These are phyloP conservation scores for Arthrinium phaeospermum DNA, from an alignment of 2,329 filamentous ascomycete species.

Conservation along the genomic window DNA sequence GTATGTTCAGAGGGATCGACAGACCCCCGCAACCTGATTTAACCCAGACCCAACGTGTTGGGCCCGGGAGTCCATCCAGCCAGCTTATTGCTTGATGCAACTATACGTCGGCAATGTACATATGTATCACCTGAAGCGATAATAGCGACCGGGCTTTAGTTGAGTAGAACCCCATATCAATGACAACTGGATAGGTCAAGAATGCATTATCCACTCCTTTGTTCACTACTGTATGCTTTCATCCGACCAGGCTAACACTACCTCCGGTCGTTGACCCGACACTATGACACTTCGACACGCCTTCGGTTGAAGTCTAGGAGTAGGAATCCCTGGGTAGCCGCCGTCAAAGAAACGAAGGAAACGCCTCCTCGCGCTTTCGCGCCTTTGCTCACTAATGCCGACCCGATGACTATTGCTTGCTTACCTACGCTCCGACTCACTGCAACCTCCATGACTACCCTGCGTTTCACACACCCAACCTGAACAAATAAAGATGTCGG, in stretches of 20 bases:
- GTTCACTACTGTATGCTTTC: background rate
- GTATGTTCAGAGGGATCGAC: background rate
- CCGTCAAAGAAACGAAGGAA: background rate
- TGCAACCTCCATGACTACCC: background rate
- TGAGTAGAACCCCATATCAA: background rate
- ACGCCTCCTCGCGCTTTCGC: slow-evolving; percentile 1
- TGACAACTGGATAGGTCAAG: background rate
- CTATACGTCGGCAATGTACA: background rate
- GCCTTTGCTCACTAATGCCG: background rate
- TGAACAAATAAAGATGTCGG: background rate
- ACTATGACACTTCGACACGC: background rate
- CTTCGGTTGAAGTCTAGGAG: background rate
- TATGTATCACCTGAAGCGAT: background rate
- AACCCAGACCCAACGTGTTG: background rate
- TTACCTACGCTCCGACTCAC: background rate
- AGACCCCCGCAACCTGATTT: background rate
- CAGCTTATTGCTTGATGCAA: background rate
- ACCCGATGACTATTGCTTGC: background rate
- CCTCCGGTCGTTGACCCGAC: background rate
- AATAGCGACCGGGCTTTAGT: too few relatives aligned
- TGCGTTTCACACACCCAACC: too few relatives aligned
- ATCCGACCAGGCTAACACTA: background rate
- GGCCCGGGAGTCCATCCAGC: background rate
- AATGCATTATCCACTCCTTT: background rate
- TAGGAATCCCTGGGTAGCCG: background rate